Evolutionary conservation across 2,329 filamentous ascomycete genomes (phyloP).

Genomic region (Epichloe glyceriae): DNA sequence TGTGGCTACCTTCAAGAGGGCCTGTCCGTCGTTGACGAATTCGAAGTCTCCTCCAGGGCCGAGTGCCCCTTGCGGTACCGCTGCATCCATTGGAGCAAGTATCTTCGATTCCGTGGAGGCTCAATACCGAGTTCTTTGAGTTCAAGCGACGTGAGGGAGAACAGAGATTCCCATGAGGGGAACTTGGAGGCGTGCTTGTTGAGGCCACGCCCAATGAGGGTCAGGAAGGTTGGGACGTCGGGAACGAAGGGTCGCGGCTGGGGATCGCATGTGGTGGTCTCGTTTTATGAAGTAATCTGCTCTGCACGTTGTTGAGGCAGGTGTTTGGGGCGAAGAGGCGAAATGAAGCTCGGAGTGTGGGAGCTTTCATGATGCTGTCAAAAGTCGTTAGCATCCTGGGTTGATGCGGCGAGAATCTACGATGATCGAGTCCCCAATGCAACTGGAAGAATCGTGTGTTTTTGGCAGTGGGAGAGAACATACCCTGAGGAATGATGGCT

Average conservation of each 20-base stretch:
- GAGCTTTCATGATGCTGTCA: conserved; percentile 18
- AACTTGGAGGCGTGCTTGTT: conserved; percentile 76
- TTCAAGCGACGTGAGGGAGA: conserved; percentile 65
- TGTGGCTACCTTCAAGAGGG: conserved; percentile 36
- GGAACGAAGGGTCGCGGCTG: conserved; percentile 74
- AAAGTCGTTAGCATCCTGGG: background rate
- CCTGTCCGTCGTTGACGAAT: conserved; percentile 48
- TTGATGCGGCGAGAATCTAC: background rate
- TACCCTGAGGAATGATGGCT: background rate
- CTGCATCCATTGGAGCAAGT: conserved; percentile 79
- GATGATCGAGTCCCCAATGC: too few relatives aligned
- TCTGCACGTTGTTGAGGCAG: conserved; percentile 22
- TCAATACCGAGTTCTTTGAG: conserved; percentile 77
- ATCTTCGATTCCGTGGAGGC: conserved; percentile 67
- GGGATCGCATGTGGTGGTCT: conserved; percentile 37
- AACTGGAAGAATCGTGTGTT: too few relatives aligned
- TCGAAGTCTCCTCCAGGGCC: conserved; percentile 75
- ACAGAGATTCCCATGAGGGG: conserved; percentile 79
- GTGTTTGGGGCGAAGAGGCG: conserved; percentile 18
- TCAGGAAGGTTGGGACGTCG: conserved; percentile 74
- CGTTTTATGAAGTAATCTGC: conserved; percentile 31
- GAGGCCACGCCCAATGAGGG: conserved; percentile 78
- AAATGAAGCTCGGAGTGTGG: conserved; percentile 19
- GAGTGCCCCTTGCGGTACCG: conserved; percentile 62
- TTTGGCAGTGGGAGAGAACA: background rate